Percentiles rank a stretch among this genome's conserved stretches.
Evolutionary conservation across 768 basidiomycete species (phyloP).

Genomic region (Suillus brevipes): DNA sequence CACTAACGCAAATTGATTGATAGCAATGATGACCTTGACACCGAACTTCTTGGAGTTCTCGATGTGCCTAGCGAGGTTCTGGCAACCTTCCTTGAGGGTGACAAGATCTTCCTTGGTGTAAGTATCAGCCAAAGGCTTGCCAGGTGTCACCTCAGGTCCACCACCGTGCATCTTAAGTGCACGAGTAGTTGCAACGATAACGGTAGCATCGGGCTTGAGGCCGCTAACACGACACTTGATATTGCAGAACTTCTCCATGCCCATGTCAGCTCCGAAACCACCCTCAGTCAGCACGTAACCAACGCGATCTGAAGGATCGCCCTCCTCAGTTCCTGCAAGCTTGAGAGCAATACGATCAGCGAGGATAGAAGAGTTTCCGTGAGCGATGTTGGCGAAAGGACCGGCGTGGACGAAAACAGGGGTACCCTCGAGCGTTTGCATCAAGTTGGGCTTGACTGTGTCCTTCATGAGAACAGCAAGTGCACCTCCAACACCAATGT

Average conservation of each 20-base stretch:
- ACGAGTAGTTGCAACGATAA: conserved; percentile 96
- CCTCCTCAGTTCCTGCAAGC: conserved; percentile 92
- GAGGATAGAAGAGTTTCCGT: conserved; percentile 97
- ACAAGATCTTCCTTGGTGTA: conserved; percentile 94
- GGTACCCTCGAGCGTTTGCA: conserved; percentile 98
- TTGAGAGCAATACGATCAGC: conserved; percentile 98
- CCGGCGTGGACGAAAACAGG: conserved; percentile 99
- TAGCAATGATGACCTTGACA: conserved; percentile 91
- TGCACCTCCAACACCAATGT: conserved; percentile 92
- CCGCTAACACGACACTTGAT: conserved; percentile 97
- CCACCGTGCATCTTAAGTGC: conserved; percentile 99
- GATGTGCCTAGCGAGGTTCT: conserved; percentile 92
- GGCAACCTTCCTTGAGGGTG: conserved; percentile 86
- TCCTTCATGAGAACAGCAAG: conserved; percentile 98
- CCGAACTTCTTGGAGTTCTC: conserved; percentile 95
- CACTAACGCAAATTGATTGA: conserved; percentile 93
- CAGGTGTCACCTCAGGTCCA: conserved; percentile 94
- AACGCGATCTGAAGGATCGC: conserved; percentile 74
- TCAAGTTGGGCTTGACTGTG: conserved; percentile 97
- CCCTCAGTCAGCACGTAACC: conserved; percentile 98
- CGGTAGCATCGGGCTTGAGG: conserved; percentile 87
- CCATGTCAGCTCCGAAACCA: conserved; percentile 99
- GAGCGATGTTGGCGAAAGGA: conserved; percentile 98
- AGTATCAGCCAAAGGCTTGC: conserved; percentile 89
- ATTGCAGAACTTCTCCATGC: conserved; percentile 99